Evolutionary conservation across 371 early-diverging fungal species (phyloP).

Genomic region (Haplosporangium sp.): DNA sequence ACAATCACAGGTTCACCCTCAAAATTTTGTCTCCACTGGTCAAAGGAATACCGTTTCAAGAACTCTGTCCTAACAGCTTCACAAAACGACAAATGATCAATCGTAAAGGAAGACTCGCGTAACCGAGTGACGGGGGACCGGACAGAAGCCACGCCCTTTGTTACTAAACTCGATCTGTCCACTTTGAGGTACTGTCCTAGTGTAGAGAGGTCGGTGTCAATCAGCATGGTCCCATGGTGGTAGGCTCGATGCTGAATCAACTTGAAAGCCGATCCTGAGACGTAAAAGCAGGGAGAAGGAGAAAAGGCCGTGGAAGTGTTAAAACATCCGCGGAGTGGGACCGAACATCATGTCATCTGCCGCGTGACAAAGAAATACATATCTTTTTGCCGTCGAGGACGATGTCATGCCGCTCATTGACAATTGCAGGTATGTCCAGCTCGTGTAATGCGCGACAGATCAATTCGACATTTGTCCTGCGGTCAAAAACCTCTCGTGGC

Average conservation of each 20-base stretch:
- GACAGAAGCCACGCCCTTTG: conserved; percentile 91
- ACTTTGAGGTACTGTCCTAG: conserved; percentile 61
- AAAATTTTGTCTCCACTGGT: conserved; percentile 53
- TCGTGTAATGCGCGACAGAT: conserved; percentile 81
- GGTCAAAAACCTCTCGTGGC: conserved; percentile 88
- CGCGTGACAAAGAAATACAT: too few relatives aligned
- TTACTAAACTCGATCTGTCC: conserved; percentile 59
- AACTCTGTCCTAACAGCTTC: conserved; percentile 82
- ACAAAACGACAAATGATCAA: conserved; percentile 87
- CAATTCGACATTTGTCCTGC: conserved; percentile 81
- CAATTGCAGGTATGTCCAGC: conserved; percentile 87
- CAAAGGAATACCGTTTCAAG: conserved; percentile 57
- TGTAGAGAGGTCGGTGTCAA: conserved; percentile 82
- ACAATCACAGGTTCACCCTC: conserved; percentile 51
- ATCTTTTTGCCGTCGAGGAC: conserved; percentile 80
- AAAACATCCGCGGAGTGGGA: conserved; percentile 8
- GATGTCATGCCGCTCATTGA: conserved; percentile 92
- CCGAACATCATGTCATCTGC: too few relatives aligned
- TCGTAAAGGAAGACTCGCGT: conserved; percentile 80
- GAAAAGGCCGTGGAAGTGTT: conserved; percentile 1
- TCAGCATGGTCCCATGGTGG: conserved; percentile 98
- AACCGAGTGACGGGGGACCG: conserved; percentile 89
- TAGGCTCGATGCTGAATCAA: conserved; percentile 85
- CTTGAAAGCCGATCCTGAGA: conserved; percentile 96
- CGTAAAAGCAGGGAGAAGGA: conserved; percentile 46